phyloP scores from a whole-genome alignment of 2,329 filamentous ascomycete species.

The Penicillium sp. region DNA sequence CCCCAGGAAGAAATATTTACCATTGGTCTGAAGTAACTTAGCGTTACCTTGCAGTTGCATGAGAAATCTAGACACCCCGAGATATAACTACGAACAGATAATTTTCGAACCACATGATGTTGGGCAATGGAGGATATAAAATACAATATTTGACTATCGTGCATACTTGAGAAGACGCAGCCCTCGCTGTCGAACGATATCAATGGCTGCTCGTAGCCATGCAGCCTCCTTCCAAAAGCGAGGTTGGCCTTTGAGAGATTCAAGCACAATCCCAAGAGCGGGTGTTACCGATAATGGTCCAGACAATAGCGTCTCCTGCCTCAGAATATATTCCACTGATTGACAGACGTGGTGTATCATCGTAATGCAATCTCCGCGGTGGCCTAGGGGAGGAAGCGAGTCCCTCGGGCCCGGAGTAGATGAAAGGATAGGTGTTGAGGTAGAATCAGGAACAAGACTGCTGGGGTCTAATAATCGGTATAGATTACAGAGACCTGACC shows the following conservation, averaged over 20 bases:
- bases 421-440: not conserved
- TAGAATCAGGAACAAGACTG: not conserved
- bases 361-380: constrained; percentile 30
- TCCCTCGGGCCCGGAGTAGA: not conserved
- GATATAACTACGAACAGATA: too few species aligned
- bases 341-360: constrained; percentile 40
- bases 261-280: constrained; percentile 15
- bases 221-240: not conserved
- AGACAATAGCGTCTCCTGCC: constrained; percentile 26
- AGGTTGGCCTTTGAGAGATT: constrained; percentile 5
- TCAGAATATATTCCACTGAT: constrained; percentile 39
- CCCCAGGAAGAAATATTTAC: too few species aligned
- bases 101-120: too few species aligned
- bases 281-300: constrained; percentile 17
- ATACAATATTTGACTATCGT: not conserved
- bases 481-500: constrained; percentile 39
- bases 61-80: too few species aligned
- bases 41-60: too few species aligned
- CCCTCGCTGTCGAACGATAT: constrained; percentile 8
- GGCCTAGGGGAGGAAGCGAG: constrained; percentile 29
- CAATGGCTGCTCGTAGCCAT: constrained; percentile 10
- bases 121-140: too few species aligned
- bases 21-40: too few species aligned
- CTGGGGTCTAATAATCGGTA: constrained; percentile 19
- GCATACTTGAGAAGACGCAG: not conserved